Evolutionary conservation across 805 yeast species (phyloP).

Genomic region (Saturnispora saitoi): DNA sequence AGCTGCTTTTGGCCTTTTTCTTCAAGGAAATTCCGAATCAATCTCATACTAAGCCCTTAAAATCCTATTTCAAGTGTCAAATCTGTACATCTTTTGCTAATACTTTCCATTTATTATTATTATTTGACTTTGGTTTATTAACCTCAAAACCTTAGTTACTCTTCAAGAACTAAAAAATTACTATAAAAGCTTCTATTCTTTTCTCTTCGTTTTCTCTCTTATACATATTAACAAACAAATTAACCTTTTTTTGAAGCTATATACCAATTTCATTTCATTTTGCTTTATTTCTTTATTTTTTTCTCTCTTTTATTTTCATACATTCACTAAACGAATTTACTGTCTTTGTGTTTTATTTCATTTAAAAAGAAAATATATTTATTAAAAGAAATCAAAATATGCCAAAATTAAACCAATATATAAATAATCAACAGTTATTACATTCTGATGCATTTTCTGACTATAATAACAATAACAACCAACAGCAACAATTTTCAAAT

Average conservation of each 20-base stretch:
- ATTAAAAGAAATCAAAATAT: background rate
- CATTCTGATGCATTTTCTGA: background rate
- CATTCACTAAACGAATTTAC: background rate
- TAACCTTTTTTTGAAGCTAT: background rate
- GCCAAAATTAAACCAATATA: background rate
- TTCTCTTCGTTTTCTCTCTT: background rate
- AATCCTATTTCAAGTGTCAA: background rate
- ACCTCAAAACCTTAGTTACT: too few relatives aligned
- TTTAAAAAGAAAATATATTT: background rate
- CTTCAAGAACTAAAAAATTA: background rate
- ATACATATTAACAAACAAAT: background rate
- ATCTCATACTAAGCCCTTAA: background rate
- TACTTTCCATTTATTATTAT: background rate
- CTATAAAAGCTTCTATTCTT: background rate
- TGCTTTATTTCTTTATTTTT: background rate
- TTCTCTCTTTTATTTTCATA: background rate
- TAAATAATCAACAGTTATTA: constrained; percentile 1
- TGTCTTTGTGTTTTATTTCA: background rate
- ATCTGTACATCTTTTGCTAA: background rate
- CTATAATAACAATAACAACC: background rate
- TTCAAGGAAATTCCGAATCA: background rate
- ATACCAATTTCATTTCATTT: background rate
- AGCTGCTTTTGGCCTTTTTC: background rate
- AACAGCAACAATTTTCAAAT: background rate
- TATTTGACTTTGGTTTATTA: background rate